These are phyloP conservation scores for Colletotrichum tanaceti DNA, from an alignment of 2,329 filamentous ascomycete species.

Conservation along the genomic window DNA sequence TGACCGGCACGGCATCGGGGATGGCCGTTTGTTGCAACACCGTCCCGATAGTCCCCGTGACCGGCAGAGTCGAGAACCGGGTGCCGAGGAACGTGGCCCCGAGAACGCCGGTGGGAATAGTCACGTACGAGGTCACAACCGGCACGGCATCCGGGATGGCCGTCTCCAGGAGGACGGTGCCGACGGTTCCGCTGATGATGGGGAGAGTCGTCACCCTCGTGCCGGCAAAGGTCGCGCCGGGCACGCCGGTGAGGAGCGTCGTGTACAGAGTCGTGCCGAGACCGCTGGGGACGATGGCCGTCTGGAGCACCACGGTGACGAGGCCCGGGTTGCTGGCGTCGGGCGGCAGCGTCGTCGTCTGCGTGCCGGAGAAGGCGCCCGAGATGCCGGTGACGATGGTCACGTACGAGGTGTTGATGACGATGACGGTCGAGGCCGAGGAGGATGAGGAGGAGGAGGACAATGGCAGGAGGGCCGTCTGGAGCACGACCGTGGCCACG, in stretches of 20 bases:
- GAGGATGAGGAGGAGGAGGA: too few relatives aligned
- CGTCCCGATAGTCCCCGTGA: background rate
- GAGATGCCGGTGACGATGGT: constrained; percentile 24
- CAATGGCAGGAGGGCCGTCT: constrained; percentile 4
- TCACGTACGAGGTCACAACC: constrained; percentile 14
- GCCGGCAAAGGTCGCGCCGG: constrained; percentile 7
- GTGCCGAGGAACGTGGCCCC: constrained; percentile 19
- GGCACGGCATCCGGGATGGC: constrained; percentile 1
- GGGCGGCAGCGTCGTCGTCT: constrained; percentile 23
- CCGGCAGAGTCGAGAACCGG: constrained; percentile 1
- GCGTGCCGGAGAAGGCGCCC: constrained; percentile 23
- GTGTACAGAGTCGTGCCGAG: constrained; percentile 14
- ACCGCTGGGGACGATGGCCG: constrained; percentile 18
- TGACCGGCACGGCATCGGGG: constrained; percentile 2
- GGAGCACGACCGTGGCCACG: constrained; percentile 12
- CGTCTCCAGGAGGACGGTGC: constrained; percentile 22
- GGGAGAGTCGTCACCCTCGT: constrained; percentile 9
- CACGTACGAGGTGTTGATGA: constrained; percentile 19
- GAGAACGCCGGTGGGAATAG: constrained; percentile 10
- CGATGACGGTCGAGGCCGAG: background rate
- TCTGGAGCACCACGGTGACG: constrained; percentile 28
- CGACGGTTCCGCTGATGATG: constrained; percentile 5
- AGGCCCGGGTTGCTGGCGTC: constrained; percentile 20
- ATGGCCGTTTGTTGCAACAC: constrained; percentile 10
- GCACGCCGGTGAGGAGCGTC: constrained; percentile 15